Evolutionary conservation across 179 eudicot genomes (phyloP).

Genomic region (Heliamphora ciliata): DNA sequence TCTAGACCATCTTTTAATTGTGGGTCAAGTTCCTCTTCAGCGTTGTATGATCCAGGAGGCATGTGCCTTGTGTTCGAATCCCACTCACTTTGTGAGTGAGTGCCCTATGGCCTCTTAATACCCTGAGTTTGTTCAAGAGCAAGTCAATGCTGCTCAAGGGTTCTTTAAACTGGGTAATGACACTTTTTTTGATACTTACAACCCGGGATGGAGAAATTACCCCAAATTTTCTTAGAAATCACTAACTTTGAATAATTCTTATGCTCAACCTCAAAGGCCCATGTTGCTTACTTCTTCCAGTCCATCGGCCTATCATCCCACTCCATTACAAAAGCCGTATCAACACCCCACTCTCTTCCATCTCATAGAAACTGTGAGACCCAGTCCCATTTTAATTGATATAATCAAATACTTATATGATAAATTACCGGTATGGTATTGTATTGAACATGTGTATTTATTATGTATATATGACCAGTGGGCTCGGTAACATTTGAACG

Average conservation of each 20-base stretch:
- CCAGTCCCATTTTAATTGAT: too few relatives aligned
- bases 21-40: background rate
- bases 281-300: background rate
- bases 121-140: background rate
- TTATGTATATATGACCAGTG: too few relatives aligned
- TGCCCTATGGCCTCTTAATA: background rate
- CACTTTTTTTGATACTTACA: background rate
- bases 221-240: background rate
- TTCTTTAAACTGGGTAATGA: background rate
- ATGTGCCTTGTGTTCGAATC: background rate
- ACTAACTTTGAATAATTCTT: too few relatives aligned
- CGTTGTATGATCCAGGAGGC: background rate
- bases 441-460: too few relatives aligned
- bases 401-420: too few relatives aligned
- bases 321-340: background rate
- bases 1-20: background rate
- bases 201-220: background rate
- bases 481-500: too few relatives aligned
- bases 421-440: too few relatives aligned
- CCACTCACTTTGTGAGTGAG: background rate
- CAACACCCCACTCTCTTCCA: background rate
- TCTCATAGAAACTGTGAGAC: background rate
- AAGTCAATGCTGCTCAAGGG: background rate
- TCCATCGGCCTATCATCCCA: background rate
- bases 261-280: background rate